Conservation (phyloP, 1,139 yeast species). For the Torulaspora globosa region DNA sequence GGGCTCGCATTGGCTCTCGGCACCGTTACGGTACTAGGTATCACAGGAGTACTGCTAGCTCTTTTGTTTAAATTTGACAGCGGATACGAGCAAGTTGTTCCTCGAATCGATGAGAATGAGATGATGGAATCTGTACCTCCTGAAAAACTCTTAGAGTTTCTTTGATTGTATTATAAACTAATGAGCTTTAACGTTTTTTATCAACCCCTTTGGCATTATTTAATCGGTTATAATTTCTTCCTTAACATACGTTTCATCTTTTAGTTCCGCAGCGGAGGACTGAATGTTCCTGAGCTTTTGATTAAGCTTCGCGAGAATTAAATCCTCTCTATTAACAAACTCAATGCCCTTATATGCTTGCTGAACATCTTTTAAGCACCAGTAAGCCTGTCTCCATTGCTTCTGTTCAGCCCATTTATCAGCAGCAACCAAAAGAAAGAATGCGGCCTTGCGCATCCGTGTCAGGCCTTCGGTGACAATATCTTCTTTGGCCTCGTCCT, state of each 20-base stretch:
- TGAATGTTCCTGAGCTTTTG: constrained; percentile 12
- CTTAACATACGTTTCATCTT: constrained; percentile 8
- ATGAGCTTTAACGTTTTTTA: constrained; percentile 8
- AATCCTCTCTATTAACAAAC: constrained; percentile 24
- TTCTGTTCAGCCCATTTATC: constrained; percentile 56
- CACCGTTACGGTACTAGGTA: constrained; percentile 63
- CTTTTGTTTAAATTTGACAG: constrained; percentile 41
- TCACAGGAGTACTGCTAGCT: constrained; percentile 53
- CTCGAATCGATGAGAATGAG: constrained; percentile 55
- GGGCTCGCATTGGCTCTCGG: constrained; percentile 87
- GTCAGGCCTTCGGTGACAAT: constrained; percentile 51
- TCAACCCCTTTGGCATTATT: constrained; percentile 2
- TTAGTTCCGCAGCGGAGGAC: neutral
- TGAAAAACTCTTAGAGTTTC: constrained; percentile 46
- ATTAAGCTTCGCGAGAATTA: constrained; percentile 26
- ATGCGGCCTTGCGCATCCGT: constrained; percentile 65
- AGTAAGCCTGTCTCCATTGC: constrained; percentile 33
- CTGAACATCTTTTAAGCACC: constrained; percentile 32
- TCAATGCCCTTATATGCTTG: constrained; percentile 20
- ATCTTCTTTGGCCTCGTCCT: constrained; percentile 41
- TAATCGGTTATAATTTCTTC: constrained; percentile 6
- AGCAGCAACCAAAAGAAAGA: constrained; percentile 77
- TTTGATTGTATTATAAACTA: constrained; percentile 23
- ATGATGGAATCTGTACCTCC: constrained; percentile 63
- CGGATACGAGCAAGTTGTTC: constrained; percentile 29